Conservation (phyloP, 176 grass and related monocot species). For the Phyllostachys edulis region DNA sequence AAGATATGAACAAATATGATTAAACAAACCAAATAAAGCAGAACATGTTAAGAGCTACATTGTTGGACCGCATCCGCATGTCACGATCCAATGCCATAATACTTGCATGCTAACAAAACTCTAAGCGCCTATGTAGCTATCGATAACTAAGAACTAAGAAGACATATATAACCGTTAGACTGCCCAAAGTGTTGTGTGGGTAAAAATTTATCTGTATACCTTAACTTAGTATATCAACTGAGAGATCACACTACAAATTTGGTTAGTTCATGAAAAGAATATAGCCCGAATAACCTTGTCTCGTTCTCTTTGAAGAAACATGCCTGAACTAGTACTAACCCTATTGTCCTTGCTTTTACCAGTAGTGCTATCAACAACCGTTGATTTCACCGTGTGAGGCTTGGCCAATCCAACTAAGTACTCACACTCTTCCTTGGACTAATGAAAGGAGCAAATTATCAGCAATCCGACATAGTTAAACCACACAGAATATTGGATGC, state of each 20-base stretch:
- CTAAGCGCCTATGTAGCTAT: not conserved
- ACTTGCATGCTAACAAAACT: not conserved
- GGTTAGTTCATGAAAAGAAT: not conserved
- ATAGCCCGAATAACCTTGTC: too few relatives aligned
- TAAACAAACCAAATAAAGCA: too few relatives aligned
- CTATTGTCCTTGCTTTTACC: constrained; percentile 95
- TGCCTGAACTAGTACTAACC: constrained; percentile 94
- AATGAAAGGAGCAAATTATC: not conserved
- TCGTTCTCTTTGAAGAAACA: constrained; percentile 53
- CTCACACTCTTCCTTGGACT: constrained; percentile 54
- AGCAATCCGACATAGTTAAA: not conserved
- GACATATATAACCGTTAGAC: not conserved
- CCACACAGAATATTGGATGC: not conserved
- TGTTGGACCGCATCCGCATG: not conserved
- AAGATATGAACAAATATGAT: too few relatives aligned
- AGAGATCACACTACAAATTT: not conserved
- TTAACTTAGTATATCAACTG: not conserved
- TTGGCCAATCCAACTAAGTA: constrained; percentile 75
- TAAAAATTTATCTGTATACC: not conserved
- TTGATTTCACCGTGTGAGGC: constrained; percentile 86
- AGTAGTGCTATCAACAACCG: constrained; percentile 77
- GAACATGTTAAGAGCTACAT: not conserved
- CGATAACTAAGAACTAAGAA: not conserved
- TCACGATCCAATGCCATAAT: not conserved
- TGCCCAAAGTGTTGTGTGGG: not conserved